Evolutionary conservation across 2,329 filamentous ascomycete species (phyloP).

Genomic region (Fusarium torreyae): DNA sequence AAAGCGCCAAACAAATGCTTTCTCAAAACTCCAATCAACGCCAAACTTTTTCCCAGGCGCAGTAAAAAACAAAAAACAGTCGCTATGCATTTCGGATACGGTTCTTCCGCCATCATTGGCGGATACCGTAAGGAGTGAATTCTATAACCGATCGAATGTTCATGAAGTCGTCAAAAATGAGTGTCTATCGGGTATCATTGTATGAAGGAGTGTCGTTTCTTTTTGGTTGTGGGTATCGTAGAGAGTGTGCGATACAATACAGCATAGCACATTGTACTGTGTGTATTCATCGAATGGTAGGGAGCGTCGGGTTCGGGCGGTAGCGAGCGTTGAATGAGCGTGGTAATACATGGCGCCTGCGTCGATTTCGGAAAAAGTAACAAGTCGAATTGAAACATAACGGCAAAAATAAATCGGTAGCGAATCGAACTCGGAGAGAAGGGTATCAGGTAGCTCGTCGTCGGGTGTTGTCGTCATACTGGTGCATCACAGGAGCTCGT

Average conservation of each 20-base stretch:
- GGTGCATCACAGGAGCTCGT: constrained; percentile 52
- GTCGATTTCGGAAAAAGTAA: constrained; percentile 49
- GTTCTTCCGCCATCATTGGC: constrained; percentile 56
- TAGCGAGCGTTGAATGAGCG: constrained; percentile 58
- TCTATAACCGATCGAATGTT: constrained; percentile 57
- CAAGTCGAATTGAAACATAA: constrained; percentile 34
- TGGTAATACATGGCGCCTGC: constrained; percentile 56
- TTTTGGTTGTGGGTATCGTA: constrained; percentile 49
- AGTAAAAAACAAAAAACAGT: constrained; percentile 56
- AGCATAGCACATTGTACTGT: constrained; percentile 52
- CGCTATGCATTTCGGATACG: constrained; percentile 69
- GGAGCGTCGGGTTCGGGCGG: constrained; percentile 49
- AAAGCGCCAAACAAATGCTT: constrained; percentile 48
- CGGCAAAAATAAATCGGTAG: constrained; percentile 35
- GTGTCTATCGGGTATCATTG: constrained; percentile 56
- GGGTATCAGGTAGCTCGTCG: constrained; percentile 51
- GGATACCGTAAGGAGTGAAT: constrained; percentile 63
- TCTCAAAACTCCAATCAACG: constrained; percentile 45
- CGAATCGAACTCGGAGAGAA: constrained; percentile 38
- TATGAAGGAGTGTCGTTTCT: constrained; percentile 51
- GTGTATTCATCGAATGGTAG: constrained; percentile 38
- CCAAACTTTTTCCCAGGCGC: constrained; percentile 48
- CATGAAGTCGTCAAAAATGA: constrained; percentile 57
- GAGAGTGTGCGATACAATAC: constrained; percentile 54
- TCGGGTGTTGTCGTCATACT: constrained; percentile 56